These are phyloP conservation scores for Misopates orontium DNA, from an alignment of 257 asterid genomes.

Conservation along the genomic window DNA sequence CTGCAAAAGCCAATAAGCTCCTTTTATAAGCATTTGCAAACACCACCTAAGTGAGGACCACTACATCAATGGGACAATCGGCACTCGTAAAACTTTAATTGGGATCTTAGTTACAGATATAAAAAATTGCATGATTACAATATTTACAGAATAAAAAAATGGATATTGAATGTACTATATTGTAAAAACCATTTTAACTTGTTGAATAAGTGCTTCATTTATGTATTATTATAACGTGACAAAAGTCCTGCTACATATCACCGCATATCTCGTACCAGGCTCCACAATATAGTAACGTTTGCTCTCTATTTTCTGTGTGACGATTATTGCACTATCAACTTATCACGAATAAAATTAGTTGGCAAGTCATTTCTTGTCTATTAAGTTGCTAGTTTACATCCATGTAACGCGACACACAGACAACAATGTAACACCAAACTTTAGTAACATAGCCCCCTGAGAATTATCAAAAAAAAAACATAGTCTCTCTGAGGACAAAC, in stretches of 20 bases:
- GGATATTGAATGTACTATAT: too few species aligned
- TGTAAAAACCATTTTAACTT: too few species aligned
- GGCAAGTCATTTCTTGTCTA: constrained; percentile 38
- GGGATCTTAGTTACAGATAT: too few species aligned
- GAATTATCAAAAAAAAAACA: too few species aligned
- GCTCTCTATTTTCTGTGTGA: constrained; percentile 7
- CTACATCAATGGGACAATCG: too few species aligned
- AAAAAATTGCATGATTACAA: too few species aligned
- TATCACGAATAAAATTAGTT: constrained; percentile 23
- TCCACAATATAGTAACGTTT: constrained; percentile 8
- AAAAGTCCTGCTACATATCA: constrained; percentile 21
- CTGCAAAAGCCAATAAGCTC: too few species aligned
- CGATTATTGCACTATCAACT: not conserved
- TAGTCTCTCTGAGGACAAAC: too few species aligned
- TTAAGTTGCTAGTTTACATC: constrained; percentile 9
- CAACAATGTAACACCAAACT: constrained; percentile 14
- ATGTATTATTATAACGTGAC: not conserved
- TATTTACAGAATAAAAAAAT: too few species aligned
- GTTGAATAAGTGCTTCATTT: not conserved
- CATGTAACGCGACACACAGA: not conserved
- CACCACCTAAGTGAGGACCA: too few species aligned
- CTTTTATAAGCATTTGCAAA: too few species aligned
- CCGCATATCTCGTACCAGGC: constrained; percentile 17
- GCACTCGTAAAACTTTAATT: too few species aligned
- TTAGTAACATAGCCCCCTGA: not conserved